Base-by-base conservation (phyloP, 306 rosid species). In the Pueraria montana region DNA sequence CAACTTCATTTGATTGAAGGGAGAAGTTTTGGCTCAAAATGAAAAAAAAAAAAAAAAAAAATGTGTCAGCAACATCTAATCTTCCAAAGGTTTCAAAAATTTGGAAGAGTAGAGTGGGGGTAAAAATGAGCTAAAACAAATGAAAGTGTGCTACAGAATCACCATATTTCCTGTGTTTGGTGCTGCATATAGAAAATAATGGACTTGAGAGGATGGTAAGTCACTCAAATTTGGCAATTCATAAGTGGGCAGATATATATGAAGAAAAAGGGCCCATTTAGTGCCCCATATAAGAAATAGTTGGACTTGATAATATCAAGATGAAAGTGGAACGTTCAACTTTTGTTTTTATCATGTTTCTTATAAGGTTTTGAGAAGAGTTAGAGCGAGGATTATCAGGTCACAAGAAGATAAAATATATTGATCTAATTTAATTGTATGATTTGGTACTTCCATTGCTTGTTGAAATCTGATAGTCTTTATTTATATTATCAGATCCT, bases 161-260 rank as follows among this genome's bases (percentile, higher is more conserved):
- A 42, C 34, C 53, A 68, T 40, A 63, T 40, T 68, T 68, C 53
- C 74, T 7, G 11, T 40, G 74, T 23, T 38, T 43, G 58, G 38
- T 70, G 58, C n/a, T 43, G 38, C 21, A 45, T 43, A 69, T 32
- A 20, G 50, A 45, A 23, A 42, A 12, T 21, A 42, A 20, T 21
- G 36, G 55, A 43, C 17, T 40, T 42, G 34, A 18, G 53, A 55
- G 32, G 9, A 42, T n/a, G 32, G 30, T 32, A 12, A 32, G n/a
- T 2, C 66, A 17, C 38, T 18, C 46, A 32, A 6, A 16, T 32
- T 34, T 34, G n/a, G 42, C 20, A 27, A 30, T 30, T 66, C 13
- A 3, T n/a, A 18, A 38, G 46, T 5, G 17, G 50, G 26, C 8
- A 11, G 30, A 38, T 38, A 3, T 18, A 38, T 38, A 3, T 18